These are phyloP conservation scores for Plantago lanceolata DNA, from an alignment of 305 asterid genomes.

Conservation along the genomic window DNA sequence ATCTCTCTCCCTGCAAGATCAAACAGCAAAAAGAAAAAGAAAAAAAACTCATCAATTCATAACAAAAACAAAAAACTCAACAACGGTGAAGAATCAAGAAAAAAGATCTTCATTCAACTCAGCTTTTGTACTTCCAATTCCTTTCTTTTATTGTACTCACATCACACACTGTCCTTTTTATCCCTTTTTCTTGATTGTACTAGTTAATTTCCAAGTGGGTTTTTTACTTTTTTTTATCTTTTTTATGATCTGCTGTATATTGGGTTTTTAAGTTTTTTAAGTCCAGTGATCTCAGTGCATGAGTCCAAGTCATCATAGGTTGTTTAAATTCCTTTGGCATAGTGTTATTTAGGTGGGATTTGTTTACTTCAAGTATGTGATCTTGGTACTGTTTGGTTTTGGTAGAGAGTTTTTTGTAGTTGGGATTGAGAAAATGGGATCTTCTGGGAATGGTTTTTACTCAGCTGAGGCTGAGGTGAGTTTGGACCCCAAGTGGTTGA, in stretches of 20 bases:
- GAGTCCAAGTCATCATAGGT: neutral
- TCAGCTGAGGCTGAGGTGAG: constrained; percentile 51
- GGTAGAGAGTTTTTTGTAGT: constrained; percentile 19
- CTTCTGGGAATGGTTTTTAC: constrained; percentile 57
- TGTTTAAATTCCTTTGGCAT: constrained; percentile 8
- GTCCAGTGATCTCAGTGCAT: constrained; percentile 26
- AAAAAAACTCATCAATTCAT: constrained; percentile 13
- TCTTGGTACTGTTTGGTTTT: constrained; percentile 32
- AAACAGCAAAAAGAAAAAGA: constrained; percentile 6
- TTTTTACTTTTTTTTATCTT: no score
- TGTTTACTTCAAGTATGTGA: constrained; percentile 29
- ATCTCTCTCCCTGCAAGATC: constrained; percentile 25
- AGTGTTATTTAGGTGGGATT: constrained; percentile 28
- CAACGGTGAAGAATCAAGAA: neutral
- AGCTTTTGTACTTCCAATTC: neutral
- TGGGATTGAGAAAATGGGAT: constrained; percentile 48
- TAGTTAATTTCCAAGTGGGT: constrained; percentile 6
- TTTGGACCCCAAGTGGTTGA: constrained; percentile 78
- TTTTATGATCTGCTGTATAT: constrained; percentile 26
- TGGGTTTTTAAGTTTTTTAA: constrained; percentile 24
- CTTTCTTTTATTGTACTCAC: neutral
- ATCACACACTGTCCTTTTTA: neutral
- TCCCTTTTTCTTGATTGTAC: neutral
- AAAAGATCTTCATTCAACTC: neutral
- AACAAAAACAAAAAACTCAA: neutral